Evolutionary conservation across 2,329 filamentous ascomycete genomes (phyloP).

Genomic region (Hypoxylon sp.): DNA sequence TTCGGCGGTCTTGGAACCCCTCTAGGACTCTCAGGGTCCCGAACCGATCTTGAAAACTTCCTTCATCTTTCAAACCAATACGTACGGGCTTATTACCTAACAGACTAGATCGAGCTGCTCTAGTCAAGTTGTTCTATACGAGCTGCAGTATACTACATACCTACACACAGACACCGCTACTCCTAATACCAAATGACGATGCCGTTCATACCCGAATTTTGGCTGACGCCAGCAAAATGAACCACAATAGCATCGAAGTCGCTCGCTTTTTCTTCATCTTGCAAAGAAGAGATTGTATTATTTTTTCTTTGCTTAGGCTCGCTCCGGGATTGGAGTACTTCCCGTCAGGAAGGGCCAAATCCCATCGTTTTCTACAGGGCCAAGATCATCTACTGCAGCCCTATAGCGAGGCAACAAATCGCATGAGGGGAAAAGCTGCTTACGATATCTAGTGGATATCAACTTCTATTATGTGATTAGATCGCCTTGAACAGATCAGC

Average conservation of each 20-base stretch:
- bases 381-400: background rate
- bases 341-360: background rate
- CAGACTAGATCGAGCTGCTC: background rate
- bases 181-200: background rate
- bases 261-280: background rate
- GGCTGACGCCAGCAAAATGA: slow-evolving; percentile 34
- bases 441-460: slow-evolving; percentile 1
- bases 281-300: background rate
- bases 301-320: background rate
- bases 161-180: background rate
- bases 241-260: background rate
- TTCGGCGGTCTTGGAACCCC: background rate
- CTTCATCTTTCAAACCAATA: background rate
- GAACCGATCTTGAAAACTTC: background rate
- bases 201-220: slow-evolving; percentile 4
- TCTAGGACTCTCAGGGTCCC: background rate
- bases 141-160: background rate
- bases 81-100: background rate
- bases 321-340: background rate
- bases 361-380: background rate
- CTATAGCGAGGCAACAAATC: slow-evolving; percentile 3
- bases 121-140: background rate
- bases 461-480: slow-evolving; percentile 5
- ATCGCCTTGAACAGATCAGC: slow-evolving; percentile 2
- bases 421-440: background rate